Conservation (phyloP, 2,329 filamentous ascomycete species). For the Fusarium goolgardi region DNA sequence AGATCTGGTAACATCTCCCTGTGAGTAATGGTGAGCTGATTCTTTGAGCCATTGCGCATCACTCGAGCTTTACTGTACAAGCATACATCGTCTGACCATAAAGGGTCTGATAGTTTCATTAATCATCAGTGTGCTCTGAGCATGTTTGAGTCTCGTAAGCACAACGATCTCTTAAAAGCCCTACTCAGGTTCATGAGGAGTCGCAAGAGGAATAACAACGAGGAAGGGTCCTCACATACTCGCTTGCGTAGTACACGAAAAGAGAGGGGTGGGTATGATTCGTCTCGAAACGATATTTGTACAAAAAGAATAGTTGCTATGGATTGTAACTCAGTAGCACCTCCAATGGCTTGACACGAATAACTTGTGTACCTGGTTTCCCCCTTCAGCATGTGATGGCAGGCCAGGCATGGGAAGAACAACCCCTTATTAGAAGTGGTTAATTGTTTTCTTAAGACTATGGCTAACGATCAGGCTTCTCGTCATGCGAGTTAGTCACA, state of each 20-base stretch:
- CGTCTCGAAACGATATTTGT: not conserved
- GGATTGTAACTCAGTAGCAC: too few species aligned
- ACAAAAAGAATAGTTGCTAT: not conserved
- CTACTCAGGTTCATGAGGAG: not conserved
- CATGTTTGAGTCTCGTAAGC: not conserved
- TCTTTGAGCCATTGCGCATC: not conserved
- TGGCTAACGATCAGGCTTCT: conserved; percentile 3
- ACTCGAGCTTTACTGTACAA: not conserved
- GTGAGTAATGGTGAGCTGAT: too few species aligned
- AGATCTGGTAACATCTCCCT: accelerated
- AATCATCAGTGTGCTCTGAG: not conserved
- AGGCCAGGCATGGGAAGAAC: not conserved
- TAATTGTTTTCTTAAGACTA: not conserved
- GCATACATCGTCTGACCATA: not conserved
- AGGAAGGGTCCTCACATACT: not conserved
- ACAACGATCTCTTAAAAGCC: not conserved
- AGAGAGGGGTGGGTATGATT: not conserved
- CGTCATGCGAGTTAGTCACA: conserved; percentile 30
- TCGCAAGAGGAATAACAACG: not conserved
- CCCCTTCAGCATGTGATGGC: not conserved
- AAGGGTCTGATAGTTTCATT: not conserved
- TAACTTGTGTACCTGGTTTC: not conserved
- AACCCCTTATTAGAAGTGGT: not conserved
- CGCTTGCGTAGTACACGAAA: not conserved
- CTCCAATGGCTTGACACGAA: not conserved